phyloP scores from a whole-genome alignment of 2,329 filamentous ascomycete species.

The Keithomyces neogunnii region DNA sequence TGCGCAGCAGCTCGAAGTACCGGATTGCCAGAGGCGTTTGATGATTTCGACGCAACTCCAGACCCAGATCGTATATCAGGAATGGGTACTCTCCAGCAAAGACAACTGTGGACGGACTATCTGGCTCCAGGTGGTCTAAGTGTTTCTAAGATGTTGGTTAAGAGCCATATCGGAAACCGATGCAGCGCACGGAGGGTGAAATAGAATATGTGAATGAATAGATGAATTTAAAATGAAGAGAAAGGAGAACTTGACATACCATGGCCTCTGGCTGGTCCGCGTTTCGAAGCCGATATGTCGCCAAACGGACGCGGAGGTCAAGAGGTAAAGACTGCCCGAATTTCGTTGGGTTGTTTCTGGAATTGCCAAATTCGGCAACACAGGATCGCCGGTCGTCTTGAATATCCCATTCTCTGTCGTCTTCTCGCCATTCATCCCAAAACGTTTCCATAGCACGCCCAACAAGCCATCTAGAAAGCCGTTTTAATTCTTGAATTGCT shows the following conservation, averaged over 20 bases:
- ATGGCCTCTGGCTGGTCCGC: slow-evolving; percentile 64
- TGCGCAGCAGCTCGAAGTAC: slow-evolving; percentile 48
- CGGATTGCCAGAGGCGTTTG: slow-evolving; percentile 33
- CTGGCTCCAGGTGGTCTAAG: slow-evolving; percentile 61
- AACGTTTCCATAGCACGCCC: slow-evolving; percentile 63
- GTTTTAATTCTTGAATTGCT: slow-evolving; percentile 63
- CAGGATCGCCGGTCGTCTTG: slow-evolving; percentile 58
- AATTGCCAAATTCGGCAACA: slow-evolving; percentile 52
- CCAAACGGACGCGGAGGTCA: slow-evolving; percentile 77
- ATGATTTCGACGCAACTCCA: slow-evolving; percentile 29
- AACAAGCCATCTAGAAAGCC: slow-evolving; percentile 72
- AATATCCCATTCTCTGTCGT: slow-evolving; percentile 86
- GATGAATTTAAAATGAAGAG: background rate
- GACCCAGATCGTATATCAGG: slow-evolving; percentile 62
- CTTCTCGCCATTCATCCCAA: slow-evolving; percentile 65
- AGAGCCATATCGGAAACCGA: background rate
- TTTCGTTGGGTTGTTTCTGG: slow-evolving; percentile 40
- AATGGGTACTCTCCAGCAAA: slow-evolving; percentile 61
- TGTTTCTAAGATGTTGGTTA: slow-evolving; percentile 41
- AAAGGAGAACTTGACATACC: slow-evolving; percentile 35
- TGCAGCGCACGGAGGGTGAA: too few relatives aligned
- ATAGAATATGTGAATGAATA: too few relatives aligned
- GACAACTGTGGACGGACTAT: slow-evolving; percentile 36
- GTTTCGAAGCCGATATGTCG: slow-evolving; percentile 69
- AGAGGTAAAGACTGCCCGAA: slow-evolving; percentile 72